Evolutionary conservation across 2,329 filamentous ascomycete species (phyloP), one percentile per base, ranked within the genome.

Genomic region (Incumbomyces lentus): DNA sequence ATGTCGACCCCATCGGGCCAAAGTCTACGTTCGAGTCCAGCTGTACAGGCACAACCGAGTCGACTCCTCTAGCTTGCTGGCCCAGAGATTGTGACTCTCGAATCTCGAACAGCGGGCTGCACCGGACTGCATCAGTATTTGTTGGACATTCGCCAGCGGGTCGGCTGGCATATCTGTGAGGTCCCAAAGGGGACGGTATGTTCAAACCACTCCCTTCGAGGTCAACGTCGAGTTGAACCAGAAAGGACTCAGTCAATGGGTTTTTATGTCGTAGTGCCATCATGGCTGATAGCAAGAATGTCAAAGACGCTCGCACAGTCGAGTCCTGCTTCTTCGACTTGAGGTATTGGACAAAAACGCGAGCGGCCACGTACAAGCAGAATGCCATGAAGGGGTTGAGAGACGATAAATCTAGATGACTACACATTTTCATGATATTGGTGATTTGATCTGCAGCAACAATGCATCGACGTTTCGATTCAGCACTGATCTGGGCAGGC

Each of bases 301-400:
- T 82, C n/a, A 96, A 69, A 0, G 88, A 89, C 47, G 90, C 83
- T 14, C 79, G 54, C 79, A 84, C 63, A 79, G 85, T 59, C 74
- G 79, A 63, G 48, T 96, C 90, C 26, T 90, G 82, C 0, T 89
- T 87, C n/a, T 84, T 76, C 47, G 85, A 92, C 65, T 94, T 95
- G n/a, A 96, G 73, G 59, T 93, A 95, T 62, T 96, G 90, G 6
- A 96, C 83, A 60, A 96, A 96, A 0, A 96, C 90, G 43, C 92
- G 79, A 17, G 90, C 86, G 10, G 90, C 84, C n/a, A 96, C 89
- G 58, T 95, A 96, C 36, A 98, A 75, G 60, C 88, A 95, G 65
- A 96, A 96, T 0, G 87, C 88, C 57, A 94, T 84, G 62, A 95
- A 96, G 0, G 90, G 87, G 55, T 95, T 95, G 78, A 95, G 86